Base-by-base conservation (phyloP, 106 monocot genomes). In the Apostasia ramifera region DNA sequence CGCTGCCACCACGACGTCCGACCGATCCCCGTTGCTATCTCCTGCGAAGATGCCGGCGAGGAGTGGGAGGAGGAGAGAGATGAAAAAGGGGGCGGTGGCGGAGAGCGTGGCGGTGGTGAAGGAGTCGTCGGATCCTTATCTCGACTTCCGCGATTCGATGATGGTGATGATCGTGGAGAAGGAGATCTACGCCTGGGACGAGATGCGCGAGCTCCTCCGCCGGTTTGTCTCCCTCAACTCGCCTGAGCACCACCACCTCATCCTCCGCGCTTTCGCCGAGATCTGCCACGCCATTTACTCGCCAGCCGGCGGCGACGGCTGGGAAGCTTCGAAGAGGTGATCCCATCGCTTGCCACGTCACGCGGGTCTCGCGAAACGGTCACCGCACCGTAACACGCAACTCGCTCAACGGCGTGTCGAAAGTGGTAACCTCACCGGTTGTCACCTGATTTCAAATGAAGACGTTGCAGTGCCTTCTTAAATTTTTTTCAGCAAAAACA, bases 241-340 rank as follows among this genome's bases (percentile, higher is more conserved):
- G 5, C 77, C 82, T 0, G 57, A 70, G 70, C 74, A 87, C 40
- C 86, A 87, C 53, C 74, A 80, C 52, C 53, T 77, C 72, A 87
- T 83, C 50, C 68, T 83, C 57, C 59, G 74, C 5, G 86, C 86
- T 43, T 87, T 80, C 70, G 70, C 80, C 6, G 86, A 87, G 42
- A 66, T 83, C 62, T 87, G 76, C 71, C 67, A 78, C 40, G 61
- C 49, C 14, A 62, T 78, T 37, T 81, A 74, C 72, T 67, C 77
- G 13, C 45, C 68, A 26, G 55, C 55, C 14, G 9, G 13, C 53
- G 53, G 53, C 53, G 53, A 53, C 53, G 0, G n/a, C 14, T 15
- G 55, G 1, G 26, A 26, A 26, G 26, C 26, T 26, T 26, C 26
- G 26, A 26, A 26, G 26, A 26, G 26, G 26, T 26, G 26, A 26